These are phyloP conservation scores for Lactifluus echinatus DNA, from an alignment of 768 basidiomycete genomes.

Conservation along the genomic window DNA sequence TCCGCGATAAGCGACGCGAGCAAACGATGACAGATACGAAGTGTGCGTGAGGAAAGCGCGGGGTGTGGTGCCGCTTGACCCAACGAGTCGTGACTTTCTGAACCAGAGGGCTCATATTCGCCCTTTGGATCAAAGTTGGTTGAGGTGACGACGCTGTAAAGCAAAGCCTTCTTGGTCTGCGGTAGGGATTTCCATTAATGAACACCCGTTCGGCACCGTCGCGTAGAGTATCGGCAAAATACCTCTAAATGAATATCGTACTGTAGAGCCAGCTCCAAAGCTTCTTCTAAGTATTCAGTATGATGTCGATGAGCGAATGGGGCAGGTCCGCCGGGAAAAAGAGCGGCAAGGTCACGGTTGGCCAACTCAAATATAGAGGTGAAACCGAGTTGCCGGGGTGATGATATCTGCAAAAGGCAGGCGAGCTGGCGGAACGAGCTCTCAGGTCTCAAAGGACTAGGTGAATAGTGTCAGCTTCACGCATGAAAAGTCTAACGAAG, in stretches of 20 bases:
- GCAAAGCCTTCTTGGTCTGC: conserved; percentile 52
- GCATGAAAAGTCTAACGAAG: background rate
- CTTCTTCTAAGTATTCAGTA: conserved; percentile 37
- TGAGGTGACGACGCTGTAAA: conserved; percentile 55
- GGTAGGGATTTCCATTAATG: background rate
- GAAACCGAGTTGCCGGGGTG: conserved; percentile 47
- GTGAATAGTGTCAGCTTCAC: background rate
- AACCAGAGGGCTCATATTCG: conserved; percentile 16
- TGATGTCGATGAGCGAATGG: conserved; percentile 33
- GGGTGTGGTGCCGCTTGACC: conserved; percentile 20
- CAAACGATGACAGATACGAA: conserved; percentile 24
- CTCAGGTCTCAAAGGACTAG: conserved; percentile 7
- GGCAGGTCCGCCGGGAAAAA: conserved; percentile 43
- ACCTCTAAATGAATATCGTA: conserved; percentile 44
- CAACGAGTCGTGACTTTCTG: conserved; percentile 8
- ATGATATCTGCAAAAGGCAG: conserved; percentile 48
- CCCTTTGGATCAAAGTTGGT: conserved; percentile 44
- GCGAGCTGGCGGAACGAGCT: conserved; percentile 38
- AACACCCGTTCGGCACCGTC: background rate
- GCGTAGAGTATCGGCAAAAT: conserved; percentile 9
- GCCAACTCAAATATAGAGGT: conserved; percentile 43
- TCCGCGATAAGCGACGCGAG: conserved; percentile 43
- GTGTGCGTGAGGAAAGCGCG: conserved; percentile 23
- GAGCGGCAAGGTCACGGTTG: conserved; percentile 32
- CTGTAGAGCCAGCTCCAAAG: conserved; percentile 41